These are phyloP conservation scores for Schizophyllum commune DNA, from an alignment of 1,284 basidiomycete genomes.

Conservation along the genomic window DNA sequence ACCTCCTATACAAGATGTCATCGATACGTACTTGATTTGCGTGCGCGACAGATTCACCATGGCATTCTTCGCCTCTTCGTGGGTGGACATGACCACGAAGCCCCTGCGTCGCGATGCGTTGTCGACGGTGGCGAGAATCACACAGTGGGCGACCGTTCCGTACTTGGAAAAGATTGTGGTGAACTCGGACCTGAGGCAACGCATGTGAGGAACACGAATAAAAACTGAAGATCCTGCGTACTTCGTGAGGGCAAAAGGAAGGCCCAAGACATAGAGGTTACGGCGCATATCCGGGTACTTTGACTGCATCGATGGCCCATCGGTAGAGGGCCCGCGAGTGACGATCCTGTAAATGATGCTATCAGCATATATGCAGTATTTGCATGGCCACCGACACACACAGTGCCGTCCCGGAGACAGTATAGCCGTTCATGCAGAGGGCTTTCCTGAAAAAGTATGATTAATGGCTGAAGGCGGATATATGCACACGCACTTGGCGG, in stretches of 20 bases:
- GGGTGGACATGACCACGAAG: conserved; percentile 68
- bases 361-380: conserved; percentile 3
- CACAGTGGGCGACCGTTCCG: conserved; percentile 62
- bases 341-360: conserved; percentile 23
- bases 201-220: neutral
- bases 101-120: conserved; percentile 72
- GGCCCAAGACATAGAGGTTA: conserved; percentile 72
- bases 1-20: neutral
- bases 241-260: conserved; percentile 73
- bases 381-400: conserved; percentile 23
- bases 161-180: conserved; percentile 50
- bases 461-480: neutral
- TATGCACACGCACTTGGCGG: conserved; percentile 8
- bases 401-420: conserved; percentile 47
- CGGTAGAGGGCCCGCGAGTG: conserved; percentile 14
- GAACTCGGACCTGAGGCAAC: conserved; percentile 46
- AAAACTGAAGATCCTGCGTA: conserved; percentile 22
- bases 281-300: conserved; percentile 48
- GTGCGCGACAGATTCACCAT: conserved; percentile 60
- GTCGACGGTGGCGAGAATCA: conserved; percentile 73
- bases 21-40: conserved; percentile 48
- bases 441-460: conserved; percentile 39
- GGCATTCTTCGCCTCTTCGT: conserved; percentile 58
- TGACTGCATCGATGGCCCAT: conserved; percentile 10
- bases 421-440: conserved; percentile 59